These are phyloP conservation scores for Blastomyces gilchristii DNA, from an alignment of 2,329 filamentous ascomycete species.

Conservation along the genomic window DNA sequence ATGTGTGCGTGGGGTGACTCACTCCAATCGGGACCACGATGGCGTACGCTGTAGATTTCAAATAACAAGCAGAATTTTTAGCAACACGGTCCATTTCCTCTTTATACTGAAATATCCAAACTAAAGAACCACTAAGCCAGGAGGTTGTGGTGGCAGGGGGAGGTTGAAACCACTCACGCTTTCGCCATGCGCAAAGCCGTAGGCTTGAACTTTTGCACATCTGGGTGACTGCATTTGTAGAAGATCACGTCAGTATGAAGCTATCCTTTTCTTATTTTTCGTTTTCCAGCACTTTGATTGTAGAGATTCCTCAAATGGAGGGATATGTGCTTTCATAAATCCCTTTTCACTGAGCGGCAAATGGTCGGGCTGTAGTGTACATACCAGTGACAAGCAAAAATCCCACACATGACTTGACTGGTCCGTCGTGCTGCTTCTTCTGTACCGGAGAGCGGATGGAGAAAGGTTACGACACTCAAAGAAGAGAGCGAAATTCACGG, in stretches of 20 bases:
- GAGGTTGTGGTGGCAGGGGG: background rate
- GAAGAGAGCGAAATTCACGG: conserved; percentile 2
- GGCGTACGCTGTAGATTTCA: conserved; percentile 61
- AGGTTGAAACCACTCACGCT: conserved; percentile 53
- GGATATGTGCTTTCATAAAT: background rate
- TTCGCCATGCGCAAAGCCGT: conserved; percentile 88
- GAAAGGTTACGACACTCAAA: conserved; percentile 15
- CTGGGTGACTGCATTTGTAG: conserved; percentile 55
- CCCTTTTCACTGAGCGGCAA: background rate
- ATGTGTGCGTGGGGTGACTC: conserved; percentile 37
- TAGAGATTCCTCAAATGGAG: background rate
- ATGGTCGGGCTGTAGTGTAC: conserved; percentile 26
- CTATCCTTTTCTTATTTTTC: background rate
- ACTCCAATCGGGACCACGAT: conserved; percentile 98
- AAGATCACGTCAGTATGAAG: background rate
- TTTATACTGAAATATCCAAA: background rate
- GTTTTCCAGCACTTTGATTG: background rate
- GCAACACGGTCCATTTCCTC: background rate
- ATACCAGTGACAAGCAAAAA: conserved; percentile 89
- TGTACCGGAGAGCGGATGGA: conserved; percentile 16
- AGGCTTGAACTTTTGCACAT: conserved; percentile 94
- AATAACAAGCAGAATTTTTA: conserved; percentile 1
- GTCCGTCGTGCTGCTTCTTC: background rate
- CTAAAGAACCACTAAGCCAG: background rate
- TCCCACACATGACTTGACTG: conserved; percentile 84